These are phyloP conservation scores for Acanthamoeba castellanii DNA, from an alignment of 208 protist species.

Conservation along the genomic window DNA sequence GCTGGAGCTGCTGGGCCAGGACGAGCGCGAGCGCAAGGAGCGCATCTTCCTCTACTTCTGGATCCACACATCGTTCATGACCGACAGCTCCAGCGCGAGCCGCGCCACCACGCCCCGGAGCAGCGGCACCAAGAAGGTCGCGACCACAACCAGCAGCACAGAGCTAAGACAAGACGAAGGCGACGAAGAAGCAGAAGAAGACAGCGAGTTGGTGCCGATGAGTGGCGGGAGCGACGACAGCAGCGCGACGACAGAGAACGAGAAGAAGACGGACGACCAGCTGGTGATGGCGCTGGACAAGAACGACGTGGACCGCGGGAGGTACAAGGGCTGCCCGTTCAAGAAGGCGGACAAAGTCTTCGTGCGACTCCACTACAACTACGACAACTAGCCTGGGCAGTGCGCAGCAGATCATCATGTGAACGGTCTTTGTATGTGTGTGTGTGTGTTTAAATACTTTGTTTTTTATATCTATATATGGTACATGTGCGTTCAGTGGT, in stretches of 20 bases:
- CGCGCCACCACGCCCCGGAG: not conserved
- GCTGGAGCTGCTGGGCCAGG: slow-evolving; percentile 9
- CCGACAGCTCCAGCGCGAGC: not conserved
- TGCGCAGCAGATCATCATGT: no score
- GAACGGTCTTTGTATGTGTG: no score
- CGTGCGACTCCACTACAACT: slow-evolving; percentile 45
- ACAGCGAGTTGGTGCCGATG: slow-evolving; percentile 2
- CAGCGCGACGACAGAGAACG: not conserved
- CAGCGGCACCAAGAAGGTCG: not conserved
- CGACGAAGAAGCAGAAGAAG: not conserved
- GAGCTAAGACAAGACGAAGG: slow-evolving; percentile 9
- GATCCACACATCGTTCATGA: slow-evolving; percentile 66
- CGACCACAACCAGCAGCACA: not conserved
- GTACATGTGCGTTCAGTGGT: not conserved
- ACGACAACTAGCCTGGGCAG: not conserved
- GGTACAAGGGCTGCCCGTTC: slow-evolving; percentile 51
- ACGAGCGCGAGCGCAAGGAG: slow-evolving; percentile 55
- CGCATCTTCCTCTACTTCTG: slow-evolving; percentile 73
- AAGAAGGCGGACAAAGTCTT: slow-evolving; percentile 40
- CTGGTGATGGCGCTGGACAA: slow-evolving; percentile 32
- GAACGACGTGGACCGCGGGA: slow-evolving; percentile 22
- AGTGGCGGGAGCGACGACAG: not conserved
- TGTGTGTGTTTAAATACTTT: no score
- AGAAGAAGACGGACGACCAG: not conserved
- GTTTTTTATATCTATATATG: no score